A percentile compares a stretch with the other conserved stretches of the same genome.
phyloP scores from a whole-genome alignment of 2,329 filamentous ascomycete species.

The Fusarium domesticum region DNA sequence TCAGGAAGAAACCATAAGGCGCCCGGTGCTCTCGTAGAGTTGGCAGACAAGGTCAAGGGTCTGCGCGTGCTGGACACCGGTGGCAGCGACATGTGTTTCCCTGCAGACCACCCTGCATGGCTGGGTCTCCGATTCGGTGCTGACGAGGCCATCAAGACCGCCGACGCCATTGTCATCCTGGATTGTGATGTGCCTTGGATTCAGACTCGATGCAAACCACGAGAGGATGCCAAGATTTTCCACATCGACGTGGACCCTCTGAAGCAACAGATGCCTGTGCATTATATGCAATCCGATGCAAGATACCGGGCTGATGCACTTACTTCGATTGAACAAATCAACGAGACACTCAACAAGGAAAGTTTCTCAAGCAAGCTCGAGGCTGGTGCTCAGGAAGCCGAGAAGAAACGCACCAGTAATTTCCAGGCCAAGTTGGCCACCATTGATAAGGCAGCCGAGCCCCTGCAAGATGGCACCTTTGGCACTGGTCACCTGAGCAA shows the following conservation, averaged over 20 bases:
- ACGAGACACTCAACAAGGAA: conserved; percentile 53
- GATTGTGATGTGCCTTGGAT: conserved; percentile 96
- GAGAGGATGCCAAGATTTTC: conserved; percentile 52
- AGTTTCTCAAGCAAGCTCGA: conserved; percentile 40
- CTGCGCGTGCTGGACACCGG: conserved; percentile 72
- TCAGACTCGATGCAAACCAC: conserved; percentile 65
- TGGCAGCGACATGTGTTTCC: conserved; percentile 80
- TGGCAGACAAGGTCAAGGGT: conserved; percentile 66
- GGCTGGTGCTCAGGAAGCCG: conserved; percentile 14
- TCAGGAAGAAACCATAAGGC: conserved; percentile 64
- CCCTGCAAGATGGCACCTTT: conserved; percentile 55
- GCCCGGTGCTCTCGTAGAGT: conserved; percentile 59
- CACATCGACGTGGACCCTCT: conserved; percentile 65
- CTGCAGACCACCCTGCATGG: conserved; percentile 64
- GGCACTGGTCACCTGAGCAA: conserved; percentile 41
- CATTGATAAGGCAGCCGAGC: conserved; percentile 56
- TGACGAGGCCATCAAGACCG: conserved; percentile 69
- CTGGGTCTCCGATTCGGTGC: conserved; percentile 70
- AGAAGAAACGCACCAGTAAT: conserved; percentile 51
- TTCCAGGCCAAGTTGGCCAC: conserved; percentile 57
- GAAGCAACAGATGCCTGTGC: conserved; percentile 70
- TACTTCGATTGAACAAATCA: conserved; percentile 67
- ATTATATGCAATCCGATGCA: conserved; percentile 64
- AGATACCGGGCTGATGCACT: conserved; percentile 66
- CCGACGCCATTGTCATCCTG: conserved; percentile 80